Evolutionary conservation across 371 early-diverging fungal genomes (phyloP), one percentile per base, ranked within the genome.

Genomic region (Mucor circinelloides): DNA sequence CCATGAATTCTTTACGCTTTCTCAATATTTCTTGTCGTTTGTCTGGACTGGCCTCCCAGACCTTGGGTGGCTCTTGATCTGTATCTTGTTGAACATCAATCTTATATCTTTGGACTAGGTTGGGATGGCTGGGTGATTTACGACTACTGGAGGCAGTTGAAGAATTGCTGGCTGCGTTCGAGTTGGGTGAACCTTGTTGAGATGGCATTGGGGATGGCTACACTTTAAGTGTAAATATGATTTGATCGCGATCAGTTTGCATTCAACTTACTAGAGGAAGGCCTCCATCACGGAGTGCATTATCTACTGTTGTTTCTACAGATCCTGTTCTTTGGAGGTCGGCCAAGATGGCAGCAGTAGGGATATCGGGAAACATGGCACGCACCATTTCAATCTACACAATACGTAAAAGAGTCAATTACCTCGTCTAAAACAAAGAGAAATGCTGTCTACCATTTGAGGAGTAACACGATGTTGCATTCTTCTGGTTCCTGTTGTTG

Each of bases 251-350:
- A 21, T 32, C 3, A 31, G 5, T 25, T 1, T 2, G 8, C n/a
- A 5, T n/a, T 19, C 17, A 31, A 27, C 60, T 68, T 87, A 90
- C 91, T 81, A 89, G 74, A 28, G 92, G 93, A 50, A 94, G 78
- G 58, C 91, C 79, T 48, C 91, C 89, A 60, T 91, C 84, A 42
- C 90, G 86, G 44, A 96, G 85, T 38, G 94, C 94, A 75, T 94
- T 94, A 67, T 96, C 95, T 67, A 93, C 91, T 12, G 95, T 95
- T 30, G 86, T 80, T 65, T 94, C 94, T 15, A 95, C 94, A 32
- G 92, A 93, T 10, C 95, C 95, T 19, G 95, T 95, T 56, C 91
- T 88, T 67, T 91, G 89, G 25, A 96, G 85, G 78, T 95, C 95
- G 9, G 87, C 89, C 40, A 90, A 87, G 60, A 96, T 92, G 27